Evolutionary conservation across 208 protist species (phyloP).

Genomic region (Leishmania tarentolae): DNA sequence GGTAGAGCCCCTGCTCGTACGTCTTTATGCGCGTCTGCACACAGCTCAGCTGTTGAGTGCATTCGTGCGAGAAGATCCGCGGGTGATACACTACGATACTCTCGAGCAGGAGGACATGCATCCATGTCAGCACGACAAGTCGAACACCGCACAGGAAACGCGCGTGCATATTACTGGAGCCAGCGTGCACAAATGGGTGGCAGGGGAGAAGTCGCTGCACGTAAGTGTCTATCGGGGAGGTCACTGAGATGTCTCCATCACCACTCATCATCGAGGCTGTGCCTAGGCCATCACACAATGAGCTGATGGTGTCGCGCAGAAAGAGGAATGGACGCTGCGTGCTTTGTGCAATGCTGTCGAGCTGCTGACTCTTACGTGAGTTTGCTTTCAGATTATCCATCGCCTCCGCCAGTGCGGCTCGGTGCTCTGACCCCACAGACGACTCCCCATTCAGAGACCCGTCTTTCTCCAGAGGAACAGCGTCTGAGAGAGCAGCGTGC

Average conservation of each 20-base stretch:
- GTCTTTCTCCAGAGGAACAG: neutral
- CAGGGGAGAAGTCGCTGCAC: neutral
- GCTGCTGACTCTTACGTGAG: neutral
- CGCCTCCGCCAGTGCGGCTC: neutral
- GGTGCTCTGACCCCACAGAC: neutral
- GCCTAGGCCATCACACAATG: neutral
- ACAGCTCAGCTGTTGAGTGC: neutral
- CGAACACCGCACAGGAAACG: neutral
- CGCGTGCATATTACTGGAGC: neutral
- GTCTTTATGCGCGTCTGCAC: neutral
- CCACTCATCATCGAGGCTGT: neutral
- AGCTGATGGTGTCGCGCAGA: neutral
- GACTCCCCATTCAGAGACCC: neutral
- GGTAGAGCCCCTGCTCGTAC: neutral
- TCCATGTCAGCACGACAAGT: constrained; percentile 18
- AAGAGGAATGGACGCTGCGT: neutral
- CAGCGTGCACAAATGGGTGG: neutral
- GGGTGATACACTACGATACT: constrained; percentile 11
- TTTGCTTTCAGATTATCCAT: neutral
- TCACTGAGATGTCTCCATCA: neutral
- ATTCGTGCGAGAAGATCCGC: neutral
- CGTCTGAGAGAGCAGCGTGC: neutral
- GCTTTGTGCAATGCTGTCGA: neutral
- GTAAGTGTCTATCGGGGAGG: constrained; percentile 8
- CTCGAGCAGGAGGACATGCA: constrained; percentile 14